phyloP scores from a whole-genome alignment of 768 basidiomycete genomes.

The Suillus subluteus region DNA sequence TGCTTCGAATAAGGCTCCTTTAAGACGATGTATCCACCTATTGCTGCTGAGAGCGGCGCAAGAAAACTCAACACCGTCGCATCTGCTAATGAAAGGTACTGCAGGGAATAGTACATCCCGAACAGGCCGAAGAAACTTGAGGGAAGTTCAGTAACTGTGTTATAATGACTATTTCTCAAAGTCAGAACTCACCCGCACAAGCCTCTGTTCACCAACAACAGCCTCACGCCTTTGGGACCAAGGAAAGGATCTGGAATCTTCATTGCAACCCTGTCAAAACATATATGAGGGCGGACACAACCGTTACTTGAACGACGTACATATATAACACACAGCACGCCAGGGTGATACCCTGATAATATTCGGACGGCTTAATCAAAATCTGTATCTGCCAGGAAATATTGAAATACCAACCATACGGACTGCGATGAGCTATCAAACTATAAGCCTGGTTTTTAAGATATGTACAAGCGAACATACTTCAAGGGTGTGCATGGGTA shows the following conservation, averaged over 20 bases:
- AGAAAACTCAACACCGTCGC: constrained; percentile 79
- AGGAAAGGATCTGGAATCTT: constrained; percentile 60
- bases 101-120: constrained; percentile 70
- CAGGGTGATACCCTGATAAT: constrained; percentile 51
- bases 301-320: constrained; percentile 29
- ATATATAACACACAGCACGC: constrained; percentile 56
- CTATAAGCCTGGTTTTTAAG: neutral
- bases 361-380: neutral
- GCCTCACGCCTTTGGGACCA: constrained; percentile 71
- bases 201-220: constrained; percentile 59
- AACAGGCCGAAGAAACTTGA: constrained; percentile 72
- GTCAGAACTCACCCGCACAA: constrained; percentile 55
- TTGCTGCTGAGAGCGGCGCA: constrained; percentile 63
- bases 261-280: constrained; percentile 35
- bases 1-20: constrained; percentile 59
- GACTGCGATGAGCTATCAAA: constrained; percentile 51
- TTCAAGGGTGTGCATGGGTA: constrained; percentile 61
- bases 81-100: constrained; percentile 79
- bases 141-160: neutral
- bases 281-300: neutral
- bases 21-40: constrained; percentile 64
- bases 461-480: constrained; percentile 34
- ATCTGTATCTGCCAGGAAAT: neutral
- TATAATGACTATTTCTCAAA: neutral
- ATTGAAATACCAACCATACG: constrained; percentile 52